phyloP scores from a whole-genome alignment of 805 yeast genomes.

The Saturnispora saitoi region DNA sequence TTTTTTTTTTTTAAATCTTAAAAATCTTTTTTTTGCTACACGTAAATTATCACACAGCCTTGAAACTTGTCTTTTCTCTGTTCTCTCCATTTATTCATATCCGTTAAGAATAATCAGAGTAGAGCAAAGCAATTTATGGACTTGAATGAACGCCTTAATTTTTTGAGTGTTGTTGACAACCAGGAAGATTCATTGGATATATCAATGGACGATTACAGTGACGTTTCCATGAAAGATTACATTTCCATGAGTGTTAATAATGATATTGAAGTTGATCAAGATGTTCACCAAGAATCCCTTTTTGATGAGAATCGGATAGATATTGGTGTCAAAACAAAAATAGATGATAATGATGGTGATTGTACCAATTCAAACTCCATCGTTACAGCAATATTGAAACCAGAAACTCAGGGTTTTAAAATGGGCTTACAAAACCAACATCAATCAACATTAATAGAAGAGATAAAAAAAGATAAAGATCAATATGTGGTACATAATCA shows the following conservation, averaged over 20 bases:
- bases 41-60: constrained; percentile 7
- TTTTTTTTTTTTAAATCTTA: neutral
- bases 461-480: neutral
- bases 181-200: neutral
- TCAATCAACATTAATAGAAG: neutral
- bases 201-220: neutral
- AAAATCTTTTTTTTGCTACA: neutral
- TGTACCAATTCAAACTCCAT: constrained; percentile 5
- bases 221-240: constrained; percentile 6
- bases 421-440: neutral
- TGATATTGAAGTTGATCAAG: neutral
- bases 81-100: neutral
- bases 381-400: constrained; percentile 7
- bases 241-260: neutral
- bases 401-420: constrained; percentile 13
- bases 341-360: neutral
- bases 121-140: neutral
- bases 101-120: neutral
- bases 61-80: neutral
- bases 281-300: neutral
- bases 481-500: constrained; percentile 12
- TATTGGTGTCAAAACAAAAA: too few relatives aligned
- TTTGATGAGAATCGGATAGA: neutral
- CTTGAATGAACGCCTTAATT: neutral
- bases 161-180: neutral